Evolutionary conservation across 352 stramenopile genomes (phyloP), one percentile per base, ranked within the genome.

Genomic region (Pythium grandisporangium): DNA sequence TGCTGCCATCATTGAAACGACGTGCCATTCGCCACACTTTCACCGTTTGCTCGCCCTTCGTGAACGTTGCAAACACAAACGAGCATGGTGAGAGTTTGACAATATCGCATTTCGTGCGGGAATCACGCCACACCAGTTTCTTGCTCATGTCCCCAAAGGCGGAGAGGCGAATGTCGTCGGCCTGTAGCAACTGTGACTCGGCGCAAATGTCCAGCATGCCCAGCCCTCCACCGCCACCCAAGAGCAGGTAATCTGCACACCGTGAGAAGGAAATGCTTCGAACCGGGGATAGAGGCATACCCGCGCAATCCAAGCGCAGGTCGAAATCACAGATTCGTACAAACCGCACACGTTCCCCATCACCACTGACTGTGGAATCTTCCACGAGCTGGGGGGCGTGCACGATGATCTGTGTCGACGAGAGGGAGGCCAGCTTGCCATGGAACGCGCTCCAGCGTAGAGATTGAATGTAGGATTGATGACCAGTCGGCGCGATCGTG

Each of bases 401-500:
- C 14, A 92, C 62, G 21, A 88, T 56, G 22, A 92, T 52, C 25
- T 70, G 63, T 24, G 63, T 60, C 33, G 52, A 30, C 29, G 78
- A 92, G 45, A 92, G 61, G 30, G 78, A 88, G 20, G 66, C 72
- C n/a, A 92, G 37, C 34, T 81, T 84, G 32, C 59, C 75, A 47
- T 87, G 78, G 48, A 84, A 86, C 1, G 66, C 51, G 58, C 70
- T 86, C 75, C 75, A 92, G 38, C 74, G 76, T 43, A 86, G 67
- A 39, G 79, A 74, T 5, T 56, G 45, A 41, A 92, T 69, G 35
- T 70, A 58, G 47, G 58, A 54, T 12, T 49, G 45, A 44, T 92
- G 75, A 48, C 70, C 70, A 14, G 75, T 67, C 13, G 63, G 59
- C 37, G 69, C 51, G 43, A 92, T 73, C 33, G 62, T 67, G 13